Evolutionary conservation across 306 rosid species (phyloP), one percentile per base, ranked within the genome.

Genomic region (Adenanthera pavonina): DNA sequence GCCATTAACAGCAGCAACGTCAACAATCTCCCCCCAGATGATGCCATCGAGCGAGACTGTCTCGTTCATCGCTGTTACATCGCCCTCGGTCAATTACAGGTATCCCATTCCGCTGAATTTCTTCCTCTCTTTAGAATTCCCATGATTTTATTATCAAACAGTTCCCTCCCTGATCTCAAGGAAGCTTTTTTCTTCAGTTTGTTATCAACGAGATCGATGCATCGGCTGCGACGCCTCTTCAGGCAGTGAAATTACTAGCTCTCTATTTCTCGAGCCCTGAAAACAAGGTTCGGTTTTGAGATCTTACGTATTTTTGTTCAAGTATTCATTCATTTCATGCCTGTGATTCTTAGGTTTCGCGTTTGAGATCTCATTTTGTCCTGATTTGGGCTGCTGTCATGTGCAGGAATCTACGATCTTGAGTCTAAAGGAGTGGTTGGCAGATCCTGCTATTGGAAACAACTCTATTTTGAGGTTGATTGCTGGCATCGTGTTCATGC

Each of bases 181-280:
- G 43, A 38, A 14, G 40, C 72, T 72, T 59, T 33, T 7, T 52
- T 62, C 33, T 41, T 19, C 87, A 91, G 89, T 93, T 93, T 71
- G 99, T 90, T 43, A 82, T 89, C 81, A 82, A 85, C 35, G 98
- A 95, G 93, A 95, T 95, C 92, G 89, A 95, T 44, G 80, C 92
- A 20, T 87, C 92, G 15, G 96, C 97, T 0, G 91, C 99, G 6
- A 92, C 99, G 1, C 86, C 99, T 75, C 98, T 95, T 66, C 98
- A 95, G 71, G 98, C 99, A 49, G 98, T 95, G 75, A 93, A 95
- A 78, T 74, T 95, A 67, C 94, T 95, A 81, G 99, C 99, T 34
- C 94, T 88, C 74, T 95, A 93, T 78, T 90, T 93, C 83, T 88
- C 94, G 35, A 72, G 83, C 67, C 96, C 98, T 47, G 89, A 86